Evolutionary conservation across 2,329 filamentous ascomycete genomes (phyloP).

Genomic region (Drechslerella stenobrocha): DNA sequence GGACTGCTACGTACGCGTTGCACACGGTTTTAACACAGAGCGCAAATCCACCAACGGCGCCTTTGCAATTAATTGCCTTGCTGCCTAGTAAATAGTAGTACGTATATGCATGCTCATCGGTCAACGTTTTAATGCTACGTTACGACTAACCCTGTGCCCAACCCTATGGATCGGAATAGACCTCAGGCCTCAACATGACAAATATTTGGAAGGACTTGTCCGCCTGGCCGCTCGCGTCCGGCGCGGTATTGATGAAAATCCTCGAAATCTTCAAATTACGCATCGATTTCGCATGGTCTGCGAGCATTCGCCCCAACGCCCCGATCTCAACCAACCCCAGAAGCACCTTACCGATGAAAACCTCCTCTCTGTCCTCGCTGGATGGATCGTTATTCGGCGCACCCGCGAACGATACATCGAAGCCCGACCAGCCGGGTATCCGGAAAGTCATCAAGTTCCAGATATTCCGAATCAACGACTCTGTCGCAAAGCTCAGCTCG

Average conservation of each 20-base stretch:
- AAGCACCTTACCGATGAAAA: conserved; percentile 22
- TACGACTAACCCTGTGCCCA: too few relatives aligned
- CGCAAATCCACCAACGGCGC: too few relatives aligned
- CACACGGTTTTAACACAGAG: too few relatives aligned
- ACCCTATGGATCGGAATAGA: too few relatives aligned
- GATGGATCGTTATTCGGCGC: background rate
- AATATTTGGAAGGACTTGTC: conserved; percentile 20
- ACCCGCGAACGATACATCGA: conserved; percentile 30
- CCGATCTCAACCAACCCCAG: conserved; percentile 24
- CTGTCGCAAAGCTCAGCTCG: conserved; percentile 19
- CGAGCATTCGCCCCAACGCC: conserved; percentile 13
- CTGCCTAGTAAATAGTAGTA: too few relatives aligned
- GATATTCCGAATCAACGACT: conserved; percentile 6
- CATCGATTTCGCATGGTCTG: conserved; percentile 17
- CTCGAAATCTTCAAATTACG: conserved; percentile 13
- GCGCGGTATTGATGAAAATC: conserved; percentile 9
- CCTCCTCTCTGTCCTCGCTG: conserved; percentile 9
- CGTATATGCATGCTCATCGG: too few relatives aligned
- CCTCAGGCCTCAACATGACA: conserved; percentile 14
- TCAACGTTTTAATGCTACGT: too few relatives aligned
- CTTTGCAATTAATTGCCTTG: too few relatives aligned
- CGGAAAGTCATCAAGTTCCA: conserved; percentile 13
- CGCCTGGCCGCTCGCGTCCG: background rate
- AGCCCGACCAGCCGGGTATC: conserved; percentile 3
- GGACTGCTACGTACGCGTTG: too few relatives aligned